Conservation (phyloP, 805 yeast genomes). For the Maudiozyma serrabonitensis region DNA sequence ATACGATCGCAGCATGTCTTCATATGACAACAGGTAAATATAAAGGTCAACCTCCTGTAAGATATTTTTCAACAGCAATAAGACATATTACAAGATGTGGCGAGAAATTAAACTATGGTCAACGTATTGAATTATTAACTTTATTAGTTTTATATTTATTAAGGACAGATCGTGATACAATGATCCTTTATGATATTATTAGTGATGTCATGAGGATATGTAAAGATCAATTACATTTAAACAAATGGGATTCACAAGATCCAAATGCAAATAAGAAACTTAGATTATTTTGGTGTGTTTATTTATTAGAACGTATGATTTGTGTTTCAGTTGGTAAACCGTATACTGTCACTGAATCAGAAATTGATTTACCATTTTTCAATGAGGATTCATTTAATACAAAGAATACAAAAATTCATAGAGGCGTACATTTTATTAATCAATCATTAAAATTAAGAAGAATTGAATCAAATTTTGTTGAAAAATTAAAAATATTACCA, state of each 20-base stretch:
- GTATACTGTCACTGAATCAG: constrained; percentile 41
- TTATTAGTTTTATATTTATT: constrained; percentile 45
- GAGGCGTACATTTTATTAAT: constrained; percentile 39
- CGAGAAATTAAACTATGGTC: constrained; percentile 32
- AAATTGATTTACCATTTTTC: constrained; percentile 43
- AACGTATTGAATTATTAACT: constrained; percentile 44
- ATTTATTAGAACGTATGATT: constrained; percentile 51
- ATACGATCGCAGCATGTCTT: constrained; percentile 41
- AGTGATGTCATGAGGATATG: constrained; percentile 43
- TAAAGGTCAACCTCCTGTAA: constrained; percentile 42
- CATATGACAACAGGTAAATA: constrained; percentile 49
- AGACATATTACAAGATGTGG: constrained; percentile 43
- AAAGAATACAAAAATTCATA: constrained; percentile 23
- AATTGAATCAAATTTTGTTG: constrained; percentile 52
- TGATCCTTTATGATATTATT: constrained; percentile 43
- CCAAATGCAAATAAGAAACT: constrained; percentile 32
- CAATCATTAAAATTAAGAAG: constrained; percentile 49
- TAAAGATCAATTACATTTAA: constrained; percentile 20
- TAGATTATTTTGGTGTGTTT: constrained; percentile 57
- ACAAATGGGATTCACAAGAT: constrained; percentile 20
- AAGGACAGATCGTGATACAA: constrained; percentile 52
- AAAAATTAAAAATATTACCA: constrained; percentile 36
- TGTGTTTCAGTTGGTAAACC: constrained; percentile 54
- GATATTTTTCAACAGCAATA: constrained; percentile 51
- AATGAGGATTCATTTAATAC: constrained; percentile 32